A percentile compares a stretch with the other conserved stretches of the same genome.
phyloP scores from a whole-genome alignment of 2,329 filamentous ascomycete species.

The Thelonectria discophora region DNA sequence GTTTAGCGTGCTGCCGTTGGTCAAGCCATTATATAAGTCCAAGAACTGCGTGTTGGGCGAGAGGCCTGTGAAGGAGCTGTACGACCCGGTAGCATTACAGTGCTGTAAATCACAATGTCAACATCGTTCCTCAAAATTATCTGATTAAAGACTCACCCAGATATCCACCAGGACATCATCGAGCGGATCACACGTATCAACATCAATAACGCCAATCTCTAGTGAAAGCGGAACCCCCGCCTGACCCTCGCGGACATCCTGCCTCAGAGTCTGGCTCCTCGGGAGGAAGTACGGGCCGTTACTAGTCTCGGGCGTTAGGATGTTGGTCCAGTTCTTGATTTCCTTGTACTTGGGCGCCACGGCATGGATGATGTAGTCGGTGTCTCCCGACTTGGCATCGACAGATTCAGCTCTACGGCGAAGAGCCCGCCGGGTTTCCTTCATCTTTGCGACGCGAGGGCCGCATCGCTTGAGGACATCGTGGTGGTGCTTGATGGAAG shows the following conservation, averaged over 20 bases:
- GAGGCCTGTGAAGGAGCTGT: constrained; percentile 16
- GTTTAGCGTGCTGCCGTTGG: neutral
- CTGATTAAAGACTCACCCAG: neutral
- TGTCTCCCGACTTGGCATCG: neutral
- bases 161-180: constrained; percentile 11
- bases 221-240: constrained; percentile 19
- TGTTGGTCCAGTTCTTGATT: constrained; percentile 20
- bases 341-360: constrained; percentile 18
- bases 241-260: constrained; percentile 22
- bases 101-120: neutral
- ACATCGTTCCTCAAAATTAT: neutral
- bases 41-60: constrained; percentile 16
- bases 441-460: neutral
- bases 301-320: constrained; percentile 20
- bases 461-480: constrained; percentile 7
- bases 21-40: neutral
- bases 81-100: constrained; percentile 21
- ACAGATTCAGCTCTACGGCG: constrained; percentile 5
- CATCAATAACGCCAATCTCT: constrained; percentile 11
- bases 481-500: neutral
- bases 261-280: constrained; percentile 19
- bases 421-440: neutral
- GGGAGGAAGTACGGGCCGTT: constrained; percentile 21
- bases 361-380: constrained; percentile 14
- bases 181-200: constrained; percentile 12